Base-by-base conservation (phyloP, 1,284 basidiomycete genomes). In the Jaminaea rosea region DNA sequence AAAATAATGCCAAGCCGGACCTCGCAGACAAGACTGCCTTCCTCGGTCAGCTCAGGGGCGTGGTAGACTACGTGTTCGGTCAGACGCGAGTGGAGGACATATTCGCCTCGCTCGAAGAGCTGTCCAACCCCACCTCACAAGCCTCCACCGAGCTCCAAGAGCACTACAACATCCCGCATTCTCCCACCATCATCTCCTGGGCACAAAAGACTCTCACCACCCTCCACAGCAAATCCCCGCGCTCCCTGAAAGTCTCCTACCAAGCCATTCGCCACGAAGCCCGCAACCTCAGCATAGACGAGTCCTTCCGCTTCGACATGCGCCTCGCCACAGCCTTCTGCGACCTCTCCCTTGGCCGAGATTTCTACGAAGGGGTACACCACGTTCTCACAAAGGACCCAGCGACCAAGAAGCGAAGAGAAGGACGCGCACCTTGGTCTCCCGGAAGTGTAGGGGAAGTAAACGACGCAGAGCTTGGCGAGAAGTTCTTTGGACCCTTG, bases 341-440 rank as follows among this genome's bases (percentile, higher is more conserved):
- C 52, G 71, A 73, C 47, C 50, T 73, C 19, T 50, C 56, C n/a
- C 44, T 68, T 24, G 69, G 69, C 9, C 52, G 68, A 10, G 55
- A 79, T 78, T 73, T 73, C 36, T 61, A 69, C 58, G 62, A 51
- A 17, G 71, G 71, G 21, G 71, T 73, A 0, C 61, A 58, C 8
- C 63, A 66, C 51, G 60, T 62, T 4, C 55, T 73, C 10, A 56
- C 55, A 15, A 63, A 64, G 34, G 69, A 73, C 36, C 71, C 71
- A 0, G 47, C 37, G 6, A 71, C 68, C 13, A 68, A 68, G 28
- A 69, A 72, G 55, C 60, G 69, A 26, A 27, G 62, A 8, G 53
- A 56, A 4, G 69, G 68, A 9, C 36, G 54, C 3, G 65, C 71
- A 0, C 36, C 49, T 1, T 73, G 71, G 71, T 37, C 60, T 1